phyloP scores from a whole-genome alignment of 441 rosid species.

The Syzygium syzygioides region DNA sequence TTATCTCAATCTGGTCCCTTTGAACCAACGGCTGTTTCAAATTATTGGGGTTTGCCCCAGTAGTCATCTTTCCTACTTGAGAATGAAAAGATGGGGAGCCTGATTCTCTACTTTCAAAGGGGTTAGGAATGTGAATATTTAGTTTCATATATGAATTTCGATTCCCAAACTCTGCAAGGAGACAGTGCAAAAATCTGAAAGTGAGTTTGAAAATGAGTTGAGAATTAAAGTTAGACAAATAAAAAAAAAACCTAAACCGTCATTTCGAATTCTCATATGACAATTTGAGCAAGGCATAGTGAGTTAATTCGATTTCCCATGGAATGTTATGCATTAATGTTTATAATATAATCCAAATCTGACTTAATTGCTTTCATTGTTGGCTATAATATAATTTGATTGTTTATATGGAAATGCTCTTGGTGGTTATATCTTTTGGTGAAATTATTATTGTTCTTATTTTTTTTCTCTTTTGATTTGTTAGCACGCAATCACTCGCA shows the following conservation, averaged over 20 bases:
- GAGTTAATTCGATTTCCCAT: neutral
- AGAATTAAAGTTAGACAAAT: too few relatives aligned
- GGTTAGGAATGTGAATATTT: too few relatives aligned
- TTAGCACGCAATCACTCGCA: neutral
- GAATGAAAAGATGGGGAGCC: too few relatives aligned
- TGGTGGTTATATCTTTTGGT: neutral
- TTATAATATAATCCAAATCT: neutral
- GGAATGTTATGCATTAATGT: neutral
- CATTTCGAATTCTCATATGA: neutral
- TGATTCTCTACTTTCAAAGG: too few relatives aligned
- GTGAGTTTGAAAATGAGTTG: too few relatives aligned
- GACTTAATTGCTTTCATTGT: neutral
- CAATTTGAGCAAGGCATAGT: neutral
- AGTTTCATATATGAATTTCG: too few relatives aligned
- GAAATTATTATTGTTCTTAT: neutral
- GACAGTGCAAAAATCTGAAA: too few relatives aligned
- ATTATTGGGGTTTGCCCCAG: too few relatives aligned
- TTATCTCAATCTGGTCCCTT: neutral
- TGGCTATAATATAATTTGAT: neutral
- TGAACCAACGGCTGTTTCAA: too few relatives aligned
- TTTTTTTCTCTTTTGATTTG: neutral
- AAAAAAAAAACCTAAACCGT: neutral
- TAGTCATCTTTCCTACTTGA: too few relatives aligned
- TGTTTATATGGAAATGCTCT: neutral
- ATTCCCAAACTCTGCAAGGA: too few relatives aligned